A percentile compares a stretch with the other conserved stretches of the same genome.
Conservation (phyloP, 495 filamentous ascomycete genomes). For the Thermothielavioides terrestris region DNA sequence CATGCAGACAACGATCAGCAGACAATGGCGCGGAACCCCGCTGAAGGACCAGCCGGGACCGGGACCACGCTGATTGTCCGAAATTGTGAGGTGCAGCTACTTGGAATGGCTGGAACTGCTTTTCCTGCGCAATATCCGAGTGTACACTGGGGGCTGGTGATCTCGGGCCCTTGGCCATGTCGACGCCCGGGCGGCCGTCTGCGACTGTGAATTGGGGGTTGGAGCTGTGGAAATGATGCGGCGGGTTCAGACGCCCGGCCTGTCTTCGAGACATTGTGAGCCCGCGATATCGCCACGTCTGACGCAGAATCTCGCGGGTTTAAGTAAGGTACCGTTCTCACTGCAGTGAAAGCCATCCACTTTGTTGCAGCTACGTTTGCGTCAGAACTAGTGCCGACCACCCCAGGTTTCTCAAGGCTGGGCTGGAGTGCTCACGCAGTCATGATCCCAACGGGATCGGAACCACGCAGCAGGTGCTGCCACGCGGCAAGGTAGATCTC, state of each 20-base stretch:
- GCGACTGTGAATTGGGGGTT: neutral
- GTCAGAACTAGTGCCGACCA: too few relatives aligned
- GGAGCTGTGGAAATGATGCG: neutral
- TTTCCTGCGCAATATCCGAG: too few relatives aligned
- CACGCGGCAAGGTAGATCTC: constrained; percentile 54
- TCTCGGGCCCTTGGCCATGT: too few relatives aligned
- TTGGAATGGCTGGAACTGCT: too few relatives aligned
- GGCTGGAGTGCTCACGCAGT: neutral
- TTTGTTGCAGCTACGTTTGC: constrained; percentile 48
- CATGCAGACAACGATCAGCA: neutral
- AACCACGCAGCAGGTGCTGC: neutral
- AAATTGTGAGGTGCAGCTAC: too few relatives aligned
- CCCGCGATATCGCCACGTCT: constrained; percentile 65
- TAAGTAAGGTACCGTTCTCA: constrained; percentile 55
- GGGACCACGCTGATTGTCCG: too few relatives aligned
- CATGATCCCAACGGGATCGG: neutral
- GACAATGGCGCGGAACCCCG: neutral
- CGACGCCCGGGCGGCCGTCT: neutral
- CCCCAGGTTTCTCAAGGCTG: neutral
- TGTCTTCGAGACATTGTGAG: constrained; percentile 46
- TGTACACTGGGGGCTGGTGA: too few relatives aligned
- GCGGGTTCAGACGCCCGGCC: neutral
- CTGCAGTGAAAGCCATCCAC: constrained; percentile 64
- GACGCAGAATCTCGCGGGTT: constrained; percentile 56
- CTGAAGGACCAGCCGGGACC: neutral